Conservation (phyloP, 805 yeast genomes). For the Helenozyma rhizophorensis region DNA sequence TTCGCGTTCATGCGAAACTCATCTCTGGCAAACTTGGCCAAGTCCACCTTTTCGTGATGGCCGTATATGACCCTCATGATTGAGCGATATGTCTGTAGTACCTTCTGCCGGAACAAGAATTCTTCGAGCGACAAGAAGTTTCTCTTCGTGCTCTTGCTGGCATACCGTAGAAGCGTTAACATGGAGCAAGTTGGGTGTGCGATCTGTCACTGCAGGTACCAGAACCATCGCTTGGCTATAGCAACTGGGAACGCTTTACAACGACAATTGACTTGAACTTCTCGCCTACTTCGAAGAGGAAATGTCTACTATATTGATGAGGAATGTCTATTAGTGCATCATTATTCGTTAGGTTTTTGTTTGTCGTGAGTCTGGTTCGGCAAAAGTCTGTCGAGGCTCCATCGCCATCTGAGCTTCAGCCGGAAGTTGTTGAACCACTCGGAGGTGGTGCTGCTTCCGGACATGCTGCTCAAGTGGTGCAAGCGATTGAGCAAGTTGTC, state of each 20-base stretch:
- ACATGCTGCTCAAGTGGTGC: constrained; percentile 12
- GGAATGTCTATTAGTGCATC: no score
- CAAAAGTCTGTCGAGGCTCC: constrained; percentile 20
- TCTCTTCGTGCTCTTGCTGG: neutral
- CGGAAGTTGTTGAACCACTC: constrained; percentile 9
- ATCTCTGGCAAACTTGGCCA: constrained; percentile 26
- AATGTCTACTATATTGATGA: no score
- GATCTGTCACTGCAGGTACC: no score
- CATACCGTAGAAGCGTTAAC: neutral
- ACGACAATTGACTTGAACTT: no score
- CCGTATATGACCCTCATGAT: constrained; percentile 30
- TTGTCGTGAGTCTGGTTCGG: constrained; percentile 8
- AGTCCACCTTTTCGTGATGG: constrained; percentile 33
- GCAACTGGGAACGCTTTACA: no score
- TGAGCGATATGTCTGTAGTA: constrained; percentile 30
- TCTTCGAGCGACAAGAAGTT: constrained; percentile 31
- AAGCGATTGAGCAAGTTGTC: constrained; percentile 24
- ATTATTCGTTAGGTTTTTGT: no score
- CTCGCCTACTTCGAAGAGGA: no score
- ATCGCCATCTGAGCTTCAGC: constrained; percentile 8
- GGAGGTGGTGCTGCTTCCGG: constrained; percentile 9
- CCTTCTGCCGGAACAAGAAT: constrained; percentile 34
- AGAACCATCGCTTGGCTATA: no score
- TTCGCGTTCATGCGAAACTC: constrained; percentile 29
- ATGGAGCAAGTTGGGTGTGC: no score